Evolutionary conservation across 805 yeast species (phyloP).

Genomic region (Wickerhamiella bombiphila): DNA sequence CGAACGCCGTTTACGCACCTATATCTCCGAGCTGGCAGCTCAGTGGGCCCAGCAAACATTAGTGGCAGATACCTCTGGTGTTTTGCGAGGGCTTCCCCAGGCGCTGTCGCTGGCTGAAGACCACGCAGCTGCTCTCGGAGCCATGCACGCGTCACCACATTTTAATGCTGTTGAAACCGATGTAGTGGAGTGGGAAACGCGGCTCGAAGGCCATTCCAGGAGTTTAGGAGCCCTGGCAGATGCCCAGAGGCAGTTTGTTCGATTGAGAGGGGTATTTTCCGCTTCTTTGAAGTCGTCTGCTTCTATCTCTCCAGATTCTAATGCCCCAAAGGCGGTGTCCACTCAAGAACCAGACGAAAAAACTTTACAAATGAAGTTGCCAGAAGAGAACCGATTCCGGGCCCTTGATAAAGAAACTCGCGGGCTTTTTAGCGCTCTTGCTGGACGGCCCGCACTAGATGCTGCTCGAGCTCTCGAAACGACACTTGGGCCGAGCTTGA

Average conservation of each 20-base stretch:
- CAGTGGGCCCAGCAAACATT: slow-evolving; percentile 44
- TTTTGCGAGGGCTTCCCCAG: slow-evolving; percentile 55
- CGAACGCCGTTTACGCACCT: slow-evolving; percentile 50
- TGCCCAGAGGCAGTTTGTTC: slow-evolving; percentile 79
- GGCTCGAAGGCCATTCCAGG: slow-evolving; percentile 35
- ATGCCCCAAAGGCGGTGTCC: slow-evolving; percentile 13
- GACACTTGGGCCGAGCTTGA: slow-evolving; percentile 26
- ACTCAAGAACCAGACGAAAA: not conserved
- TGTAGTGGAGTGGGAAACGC: slow-evolving; percentile 39
- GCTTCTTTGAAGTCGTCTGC: no score
- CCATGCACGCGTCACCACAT: slow-evolving; percentile 59
- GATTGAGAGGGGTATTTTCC: slow-evolving; percentile 68
- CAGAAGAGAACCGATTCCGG: slow-evolving; percentile 53
- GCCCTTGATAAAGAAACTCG: slow-evolving; percentile 26
- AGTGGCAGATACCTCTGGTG: slow-evolving; percentile 28
- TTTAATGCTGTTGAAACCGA: slow-evolving; percentile 47
- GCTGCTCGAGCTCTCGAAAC: slow-evolving; percentile 35
- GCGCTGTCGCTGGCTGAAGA: slow-evolving; percentile 44
- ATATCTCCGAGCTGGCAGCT: slow-evolving; percentile 34
- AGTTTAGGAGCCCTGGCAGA: slow-evolving; percentile 64
- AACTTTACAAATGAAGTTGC: slow-evolving; percentile 43
- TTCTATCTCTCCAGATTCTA: slow-evolving; percentile 22
- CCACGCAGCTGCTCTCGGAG: slow-evolving; percentile 44
- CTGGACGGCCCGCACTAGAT: slow-evolving; percentile 37
- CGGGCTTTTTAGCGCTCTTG: slow-evolving; percentile 33